Evolutionary conservation across 2,329 filamentous ascomycete genomes (phyloP), one percentile per base, ranked within the genome.

Genomic region (Beauveria sp.): DNA sequence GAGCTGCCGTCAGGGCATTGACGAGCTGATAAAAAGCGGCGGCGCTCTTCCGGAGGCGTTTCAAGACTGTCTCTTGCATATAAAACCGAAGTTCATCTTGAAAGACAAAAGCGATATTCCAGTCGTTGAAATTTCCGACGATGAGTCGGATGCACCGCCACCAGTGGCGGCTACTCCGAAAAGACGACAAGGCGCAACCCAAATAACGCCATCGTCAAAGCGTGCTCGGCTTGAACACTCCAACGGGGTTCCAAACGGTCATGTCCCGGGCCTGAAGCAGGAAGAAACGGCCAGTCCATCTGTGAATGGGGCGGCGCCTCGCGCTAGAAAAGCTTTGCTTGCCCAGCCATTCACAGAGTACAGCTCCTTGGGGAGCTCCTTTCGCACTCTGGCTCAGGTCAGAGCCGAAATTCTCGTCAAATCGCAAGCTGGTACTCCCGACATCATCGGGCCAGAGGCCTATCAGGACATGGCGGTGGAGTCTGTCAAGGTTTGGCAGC

Each of bases 401-500:
- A 78, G 81, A 0, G 71, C 76, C 0, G 79, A 85, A 12, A 86
- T 88, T 16, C 71, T 75, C 20, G 72, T 76, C 4, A 82, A 83
- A 14, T 81, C 80, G 28, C 77, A 77, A 20, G 80, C 83, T 0
- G 85, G 86, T 0, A 77, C 86, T 65, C 85, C 84, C 0, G 80
- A 81, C 7, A 77, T 85, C 0, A 81, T 85, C 0, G 81, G 86
- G 0, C 79, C 82, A 0, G 81, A 83, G 43, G 85, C 88, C 0
- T 84, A 86, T 24, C 80, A 86, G 30, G 76, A 77, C 0, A 75
- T 89, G 18, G 85, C 82, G 51, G 74, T 78, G 18, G 73, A 81
- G n/a, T 81, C 82, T 0, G 80, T 89, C 1, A 68, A 71, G 8
- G 80, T 83, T 1, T 90, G 88, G 88, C 68, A 78, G 1, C 67